Evolutionary conservation across 495 filamentous ascomycete genomes (phyloP).

Genomic region (Talaromyces ruber): DNA sequence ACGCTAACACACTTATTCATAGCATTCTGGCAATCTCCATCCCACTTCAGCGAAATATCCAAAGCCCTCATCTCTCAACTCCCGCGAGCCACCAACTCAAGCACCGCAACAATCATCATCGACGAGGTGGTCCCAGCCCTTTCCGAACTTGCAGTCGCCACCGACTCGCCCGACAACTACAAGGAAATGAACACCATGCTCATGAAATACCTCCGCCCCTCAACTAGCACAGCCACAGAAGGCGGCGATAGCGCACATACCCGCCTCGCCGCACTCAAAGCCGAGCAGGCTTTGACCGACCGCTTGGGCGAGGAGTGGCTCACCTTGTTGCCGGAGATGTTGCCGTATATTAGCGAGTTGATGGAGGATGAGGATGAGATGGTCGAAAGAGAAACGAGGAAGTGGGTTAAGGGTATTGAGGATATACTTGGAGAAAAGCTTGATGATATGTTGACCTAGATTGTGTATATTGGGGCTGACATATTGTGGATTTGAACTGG

Average conservation of each 20-base stretch:
- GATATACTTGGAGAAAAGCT: slow-evolving; percentile 77
- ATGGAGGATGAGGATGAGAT: slow-evolving; percentile 93
- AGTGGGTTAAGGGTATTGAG: slow-evolving; percentile 85
- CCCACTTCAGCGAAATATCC: slow-evolving; percentile 67
- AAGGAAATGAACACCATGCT: slow-evolving; percentile 74
- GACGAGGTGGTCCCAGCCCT: slow-evolving; percentile 48
- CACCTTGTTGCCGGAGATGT: slow-evolving; percentile 79
- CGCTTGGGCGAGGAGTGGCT: slow-evolving; percentile 89
- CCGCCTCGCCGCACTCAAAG: slow-evolving; percentile 69
- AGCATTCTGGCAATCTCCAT: slow-evolving; percentile 85
- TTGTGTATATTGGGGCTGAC: neutral
- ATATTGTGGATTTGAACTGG: neutral
- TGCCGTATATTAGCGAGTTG: slow-evolving; percentile 86
- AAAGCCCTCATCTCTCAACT: slow-evolving; percentile 63
- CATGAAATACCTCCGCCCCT: slow-evolving; percentile 66
- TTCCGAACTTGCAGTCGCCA: slow-evolving; percentile 66
- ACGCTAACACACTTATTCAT: neutral
- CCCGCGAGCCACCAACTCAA: slow-evolving; percentile 37
- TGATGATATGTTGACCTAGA: slow-evolving; percentile 78
- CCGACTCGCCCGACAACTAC: slow-evolving; percentile 76
- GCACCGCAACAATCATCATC: slow-evolving; percentile 29
- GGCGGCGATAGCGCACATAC: slow-evolving; percentile 37
- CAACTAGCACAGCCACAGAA: slow-evolving; percentile 45
- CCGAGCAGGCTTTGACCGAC: slow-evolving; percentile 67
- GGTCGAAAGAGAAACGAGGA: slow-evolving; percentile 78